These are phyloP conservation scores for Cytospora mali DNA, from an alignment of 2,329 filamentous ascomycete species.

Conservation along the genomic window DNA sequence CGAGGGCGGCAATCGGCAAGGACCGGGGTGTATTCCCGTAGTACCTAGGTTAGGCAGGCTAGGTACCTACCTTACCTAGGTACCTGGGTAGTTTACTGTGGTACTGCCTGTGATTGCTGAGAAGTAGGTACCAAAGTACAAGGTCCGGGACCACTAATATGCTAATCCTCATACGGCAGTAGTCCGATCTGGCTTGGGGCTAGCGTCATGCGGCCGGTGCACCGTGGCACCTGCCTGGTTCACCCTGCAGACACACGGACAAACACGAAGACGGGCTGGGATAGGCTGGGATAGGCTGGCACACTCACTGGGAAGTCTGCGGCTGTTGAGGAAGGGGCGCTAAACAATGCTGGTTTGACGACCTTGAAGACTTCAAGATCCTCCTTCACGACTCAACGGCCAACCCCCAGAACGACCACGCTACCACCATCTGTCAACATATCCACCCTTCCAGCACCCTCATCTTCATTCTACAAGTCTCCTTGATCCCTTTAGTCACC, in stretches of 20 bases:
- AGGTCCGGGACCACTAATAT: neutral
- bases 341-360: neutral
- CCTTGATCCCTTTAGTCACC: conserved; percentile 27
- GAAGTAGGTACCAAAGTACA: neutral
- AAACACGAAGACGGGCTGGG: neutral
- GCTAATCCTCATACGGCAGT: neutral
- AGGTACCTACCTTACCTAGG: neutral
- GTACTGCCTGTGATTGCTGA: neutral
- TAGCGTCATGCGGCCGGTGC: conserved; percentile 1
- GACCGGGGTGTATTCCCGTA: too few relatives aligned
- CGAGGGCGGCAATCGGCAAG: conserved; percentile 8
- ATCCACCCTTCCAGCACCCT: conserved; percentile 5
- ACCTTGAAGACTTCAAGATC: neutral
- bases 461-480: conserved; percentile 39
- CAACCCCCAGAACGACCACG: neutral
- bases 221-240: conserved; percentile 1
- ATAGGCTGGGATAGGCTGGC: neutral
- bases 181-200: conserved; percentile 4
- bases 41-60: too few relatives aligned
- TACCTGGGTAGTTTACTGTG: neutral
- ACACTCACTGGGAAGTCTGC: neutral
- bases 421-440: neutral
- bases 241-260: conserved; percentile 9
- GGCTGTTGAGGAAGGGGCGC: conserved; percentile 1
- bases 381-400: neutral